Base-by-base conservation (phyloP, 805 yeast species). In the Priceomyces melissophilus region DNA sequence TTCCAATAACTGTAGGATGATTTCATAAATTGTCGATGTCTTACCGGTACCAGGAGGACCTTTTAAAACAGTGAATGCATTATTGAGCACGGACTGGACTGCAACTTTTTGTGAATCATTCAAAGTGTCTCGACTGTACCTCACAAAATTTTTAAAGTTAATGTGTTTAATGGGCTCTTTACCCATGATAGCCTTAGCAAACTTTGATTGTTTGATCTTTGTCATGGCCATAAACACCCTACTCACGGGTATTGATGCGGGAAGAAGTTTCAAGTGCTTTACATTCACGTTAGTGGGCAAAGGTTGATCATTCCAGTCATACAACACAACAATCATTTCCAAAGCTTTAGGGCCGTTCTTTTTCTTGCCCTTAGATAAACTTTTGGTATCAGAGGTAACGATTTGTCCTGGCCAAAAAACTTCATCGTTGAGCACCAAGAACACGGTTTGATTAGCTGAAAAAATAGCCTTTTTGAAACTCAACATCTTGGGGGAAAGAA, bases 11-110 rank as follows among this genome's bases (percentile, higher is more conserved):
- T 81, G 82, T 32, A 79, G 52, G 42, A 79, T 63, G 49, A 69
- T 61, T 43, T 67, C 74, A 43, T 57, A 67, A 40, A 67, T 69
- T 1, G 74, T 67, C 0, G 72, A 66, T 0, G 75, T 69, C 41
- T 69, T 69, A 43, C 74, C 75, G 7, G 74, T 68, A 48, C 96
- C 96, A 3, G 97, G 97, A n/a, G 75, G 74, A 14, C 75, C 75
- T 45, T 69, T 74, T 15, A 69, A 46, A 1, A 69, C 70, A 2
- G 81, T 79, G 31, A 71, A 74, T 15, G 73, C 64, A 52, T 67
- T 78, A 53, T 68, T 74, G 43, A 72, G 58, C 6, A 71, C 81
- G 32, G 79, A 74, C 45, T 78, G 81, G 42, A 68, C 48, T 60
- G 82, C 82, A 26, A 67, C 66, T 46, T 76, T 76, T 45, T 80